phyloP scores from a whole-genome alignment of 768 basidiomycete genomes.

The Melanogaster broomeanus region DNA sequence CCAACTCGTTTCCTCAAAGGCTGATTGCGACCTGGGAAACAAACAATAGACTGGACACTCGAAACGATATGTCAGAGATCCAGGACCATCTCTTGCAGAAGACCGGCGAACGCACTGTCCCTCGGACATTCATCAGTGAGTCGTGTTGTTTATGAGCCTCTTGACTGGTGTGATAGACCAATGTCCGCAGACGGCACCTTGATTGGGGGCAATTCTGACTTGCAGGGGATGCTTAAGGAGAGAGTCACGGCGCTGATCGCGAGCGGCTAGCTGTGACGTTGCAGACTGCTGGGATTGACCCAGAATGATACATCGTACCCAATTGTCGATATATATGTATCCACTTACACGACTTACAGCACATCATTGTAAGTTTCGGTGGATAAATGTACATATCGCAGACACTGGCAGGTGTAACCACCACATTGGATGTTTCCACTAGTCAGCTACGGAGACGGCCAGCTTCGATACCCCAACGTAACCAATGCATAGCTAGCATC shows the following conservation, averaged over 20 bases:
- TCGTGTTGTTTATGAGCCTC: background rate
- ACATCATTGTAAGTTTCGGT: too few relatives aligned
- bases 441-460: too few relatives aligned
- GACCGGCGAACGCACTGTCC: conserved; percentile 73
- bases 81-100: conserved; percentile 64
- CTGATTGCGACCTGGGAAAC: background rate
- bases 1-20: background rate
- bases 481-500: too few relatives aligned
- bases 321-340: too few relatives aligned
- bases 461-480: too few relatives aligned
- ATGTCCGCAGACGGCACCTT: conserved; percentile 14
- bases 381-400: too few relatives aligned
- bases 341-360: too few relatives aligned
- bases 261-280: background rate
- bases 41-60: conserved; percentile 55
- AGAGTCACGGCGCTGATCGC: conserved; percentile 13
- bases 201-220: conserved; percentile 23
- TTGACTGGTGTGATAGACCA: background rate
- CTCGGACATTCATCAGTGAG: conserved; percentile 75
- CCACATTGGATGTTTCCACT: too few relatives aligned
- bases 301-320: too few relatives aligned
- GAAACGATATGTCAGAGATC: conserved; percentile 59
- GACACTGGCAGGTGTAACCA: too few relatives aligned
- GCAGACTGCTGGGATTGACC: too few relatives aligned
- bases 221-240: conserved; percentile 4